Evolutionary conservation across 2,329 filamentous ascomycete genomes (phyloP).

Genomic region (Xylariaceae sp.): DNA sequence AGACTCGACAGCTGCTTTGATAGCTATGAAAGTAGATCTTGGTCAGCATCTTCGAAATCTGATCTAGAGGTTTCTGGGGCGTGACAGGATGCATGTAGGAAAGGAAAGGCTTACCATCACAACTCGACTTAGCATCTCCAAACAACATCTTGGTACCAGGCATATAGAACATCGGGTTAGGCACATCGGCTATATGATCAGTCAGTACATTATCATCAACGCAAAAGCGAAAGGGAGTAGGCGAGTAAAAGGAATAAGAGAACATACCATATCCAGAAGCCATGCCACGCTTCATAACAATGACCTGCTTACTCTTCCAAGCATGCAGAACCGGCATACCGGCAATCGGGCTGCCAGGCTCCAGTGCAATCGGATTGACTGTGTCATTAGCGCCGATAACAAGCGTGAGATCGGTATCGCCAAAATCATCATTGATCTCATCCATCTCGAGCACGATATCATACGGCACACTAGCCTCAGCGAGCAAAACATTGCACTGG

Average conservation of each 20-base stretch:
- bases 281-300: constrained; percentile 92
- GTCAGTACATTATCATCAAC: neutral
- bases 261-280: constrained; percentile 75
- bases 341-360: constrained; percentile 78
- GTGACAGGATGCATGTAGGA: constrained; percentile 3
- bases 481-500: constrained; percentile 86
- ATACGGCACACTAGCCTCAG: constrained; percentile 83
- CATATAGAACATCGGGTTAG: constrained; percentile 93
- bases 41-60: constrained; percentile 2
- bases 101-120: constrained; percentile 58
- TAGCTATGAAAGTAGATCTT: constrained; percentile 29
- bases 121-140: constrained; percentile 80
- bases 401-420: constrained; percentile 78
- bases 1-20: constrained; percentile 38
- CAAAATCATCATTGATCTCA: constrained; percentile 90
- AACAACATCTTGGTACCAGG: constrained; percentile 87
- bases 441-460: constrained; percentile 95
- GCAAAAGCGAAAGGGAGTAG: no score
- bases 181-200: constrained; percentile 65
- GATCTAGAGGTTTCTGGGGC: no score
- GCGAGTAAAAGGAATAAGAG: constrained; percentile 25
- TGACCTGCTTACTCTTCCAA: constrained; percentile 90
- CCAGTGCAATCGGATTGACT: constrained; percentile 83
- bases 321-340: constrained; percentile 91
- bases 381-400: constrained; percentile 93